Percentiles rank a stretch among this genome's conserved stretches.
phyloP scores from a whole-genome alignment of 2,329 filamentous ascomycete species.

The Exophiala calicioides region DNA sequence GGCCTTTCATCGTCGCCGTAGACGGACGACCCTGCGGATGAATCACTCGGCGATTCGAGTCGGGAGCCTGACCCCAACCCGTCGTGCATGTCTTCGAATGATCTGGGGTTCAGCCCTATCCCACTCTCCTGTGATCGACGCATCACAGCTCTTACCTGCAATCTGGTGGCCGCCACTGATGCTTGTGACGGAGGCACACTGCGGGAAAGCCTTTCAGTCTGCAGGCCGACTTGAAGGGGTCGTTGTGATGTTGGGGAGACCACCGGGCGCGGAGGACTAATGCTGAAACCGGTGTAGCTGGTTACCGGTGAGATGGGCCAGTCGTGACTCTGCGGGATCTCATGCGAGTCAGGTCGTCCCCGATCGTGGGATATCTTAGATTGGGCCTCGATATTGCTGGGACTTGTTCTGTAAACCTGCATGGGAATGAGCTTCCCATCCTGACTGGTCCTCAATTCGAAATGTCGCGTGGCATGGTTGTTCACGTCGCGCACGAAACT shows the following conservation, averaged over 20 bases:
- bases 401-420: constrained; percentile 20
- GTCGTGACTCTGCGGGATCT: background rate
- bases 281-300: background rate
- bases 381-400: background rate
- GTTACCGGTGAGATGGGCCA: constrained; percentile 10
- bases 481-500: constrained; percentile 35
- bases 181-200: background rate
- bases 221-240: constrained; percentile 12
- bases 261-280: no score
- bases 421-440: constrained; percentile 28
- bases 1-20: constrained; percentile 9
- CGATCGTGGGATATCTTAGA: background rate
- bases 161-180: background rate
- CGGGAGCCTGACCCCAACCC: constrained; percentile 6
- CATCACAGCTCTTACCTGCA: background rate
- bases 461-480: constrained; percentile 70
- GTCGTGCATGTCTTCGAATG: constrained; percentile 8
- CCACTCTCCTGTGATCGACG: background rate
- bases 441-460: constrained; percentile 62
- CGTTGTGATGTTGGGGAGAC: constrained; percentile 2
- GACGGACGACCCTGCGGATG: constrained; percentile 4
- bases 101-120: background rate
- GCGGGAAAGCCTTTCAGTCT: background rate
- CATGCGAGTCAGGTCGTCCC: background rate
- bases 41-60: constrained; percentile 13